Percentiles rank a stretch among this genome's conserved stretches.
These are phyloP conservation scores for Eimeria praecox DNA, from an alignment of 169 alveolate species.

Conservation along the genomic window DNA sequence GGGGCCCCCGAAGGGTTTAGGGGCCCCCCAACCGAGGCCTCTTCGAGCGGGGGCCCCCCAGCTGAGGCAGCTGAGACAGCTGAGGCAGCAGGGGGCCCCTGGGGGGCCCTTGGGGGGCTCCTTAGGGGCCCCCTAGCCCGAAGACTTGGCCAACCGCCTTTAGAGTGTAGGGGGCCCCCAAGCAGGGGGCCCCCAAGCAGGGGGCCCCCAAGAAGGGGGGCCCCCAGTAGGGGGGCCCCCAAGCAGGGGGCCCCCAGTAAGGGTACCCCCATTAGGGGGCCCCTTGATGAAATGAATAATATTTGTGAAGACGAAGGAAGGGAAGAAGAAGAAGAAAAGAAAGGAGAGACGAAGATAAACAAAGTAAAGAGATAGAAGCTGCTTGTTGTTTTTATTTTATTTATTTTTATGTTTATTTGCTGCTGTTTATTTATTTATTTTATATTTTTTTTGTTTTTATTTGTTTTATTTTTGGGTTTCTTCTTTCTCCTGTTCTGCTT, in stretches of 20 bases:
- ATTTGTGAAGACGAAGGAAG: not conserved
- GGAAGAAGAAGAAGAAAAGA: not conserved
- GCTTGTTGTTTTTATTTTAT: too few relatives aligned
- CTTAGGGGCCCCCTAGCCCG: not conserved
- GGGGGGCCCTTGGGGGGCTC: not conserved
- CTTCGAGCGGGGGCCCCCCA: not conserved
- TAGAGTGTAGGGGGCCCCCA: not conserved
- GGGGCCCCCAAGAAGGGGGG: not conserved
- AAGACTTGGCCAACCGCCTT: not conserved
- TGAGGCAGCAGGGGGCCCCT: not conserved
- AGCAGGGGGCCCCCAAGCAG: not conserved
- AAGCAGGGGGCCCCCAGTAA: too few relatives aligned
- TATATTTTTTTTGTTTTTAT: not conserved
- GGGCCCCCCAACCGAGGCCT: not conserved
- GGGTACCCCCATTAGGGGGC: not conserved
- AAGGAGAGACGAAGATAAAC: not conserved
- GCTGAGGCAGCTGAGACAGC: not conserved
- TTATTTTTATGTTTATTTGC: not conserved
- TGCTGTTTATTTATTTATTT: too few relatives aligned
- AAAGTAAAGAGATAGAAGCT: not conserved
- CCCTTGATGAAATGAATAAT: not conserved
- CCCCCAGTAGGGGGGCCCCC: slow-evolving; percentile 2
- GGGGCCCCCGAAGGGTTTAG: not conserved
- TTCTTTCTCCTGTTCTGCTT: too few relatives aligned
- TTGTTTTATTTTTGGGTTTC: not conserved